Evolutionary conservation across 176 grass and related monocot species (phyloP).

Genomic region (Ampelocalamus luodianensis): DNA sequence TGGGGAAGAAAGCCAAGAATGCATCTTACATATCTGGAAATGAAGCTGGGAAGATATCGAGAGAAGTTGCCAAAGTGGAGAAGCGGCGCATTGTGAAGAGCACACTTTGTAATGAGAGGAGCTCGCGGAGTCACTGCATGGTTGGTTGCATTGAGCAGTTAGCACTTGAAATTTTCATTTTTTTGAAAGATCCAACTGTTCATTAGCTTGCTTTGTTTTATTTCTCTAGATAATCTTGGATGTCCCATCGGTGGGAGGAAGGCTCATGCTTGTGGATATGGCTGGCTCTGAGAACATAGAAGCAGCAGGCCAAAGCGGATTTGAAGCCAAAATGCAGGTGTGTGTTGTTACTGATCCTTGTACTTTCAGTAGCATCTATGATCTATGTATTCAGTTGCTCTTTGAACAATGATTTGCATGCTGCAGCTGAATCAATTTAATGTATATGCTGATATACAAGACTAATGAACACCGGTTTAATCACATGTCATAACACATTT

Average conservation of each 20-base stretch:
- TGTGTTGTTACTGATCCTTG: not conserved
- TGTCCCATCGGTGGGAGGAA: conserved; percentile 92
- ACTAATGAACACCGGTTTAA: not conserved
- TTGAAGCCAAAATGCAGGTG: conserved; percentile 99
- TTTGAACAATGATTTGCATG: not conserved
- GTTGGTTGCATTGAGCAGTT: conserved; percentile 50
- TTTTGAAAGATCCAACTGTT: not conserved
- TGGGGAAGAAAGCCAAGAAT: conserved; percentile 94
- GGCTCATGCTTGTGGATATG: conserved; percentile 94
- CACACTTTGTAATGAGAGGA: conserved; percentile 89
- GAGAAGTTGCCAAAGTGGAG: conserved; percentile 90
- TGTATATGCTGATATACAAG: not conserved
- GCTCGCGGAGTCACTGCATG: conserved; percentile 88
- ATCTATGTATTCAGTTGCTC: not conserved
- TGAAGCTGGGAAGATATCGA: conserved; percentile 80
- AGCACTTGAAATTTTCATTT: conserved; percentile 6
- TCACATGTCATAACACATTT: not conserved
- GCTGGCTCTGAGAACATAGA: conserved; percentile 97
- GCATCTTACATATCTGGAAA: conserved; percentile 82
- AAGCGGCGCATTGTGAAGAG: conserved; percentile 82
- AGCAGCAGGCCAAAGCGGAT: conserved; percentile 82
- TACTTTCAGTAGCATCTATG: conserved; percentile 11
- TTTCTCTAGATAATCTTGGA: conserved; percentile 79
- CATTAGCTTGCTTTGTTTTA: not conserved
- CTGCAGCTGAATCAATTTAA: not conserved